Percentiles rank a stretch among this genome's conserved stretches.
Conservation (phyloP, 768 basidiomycete genomes). For the Trametes cubensis region DNA sequence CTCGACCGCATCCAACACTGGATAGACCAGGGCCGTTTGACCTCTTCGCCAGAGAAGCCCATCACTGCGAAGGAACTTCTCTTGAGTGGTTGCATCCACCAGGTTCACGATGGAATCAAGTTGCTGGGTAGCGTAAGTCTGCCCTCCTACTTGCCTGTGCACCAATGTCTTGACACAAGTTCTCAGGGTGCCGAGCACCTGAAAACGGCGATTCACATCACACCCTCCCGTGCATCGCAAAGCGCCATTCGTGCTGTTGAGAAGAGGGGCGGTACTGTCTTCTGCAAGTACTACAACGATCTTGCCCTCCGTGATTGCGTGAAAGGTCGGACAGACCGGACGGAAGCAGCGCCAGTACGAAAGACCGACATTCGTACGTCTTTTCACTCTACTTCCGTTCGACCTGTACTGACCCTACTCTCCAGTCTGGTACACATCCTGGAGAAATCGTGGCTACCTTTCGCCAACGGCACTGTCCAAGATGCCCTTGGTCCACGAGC, state of each 20-base stretch:
- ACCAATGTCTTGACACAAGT: neutral
- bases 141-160: slow-evolving; percentile 24
- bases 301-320: slow-evolving; percentile 81
- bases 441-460: slow-evolving; percentile 76
- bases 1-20: slow-evolving; percentile 88
- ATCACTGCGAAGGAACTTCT: slow-evolving; percentile 88
- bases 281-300: slow-evolving; percentile 90
- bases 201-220: slow-evolving; percentile 74
- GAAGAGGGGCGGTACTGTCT: slow-evolving; percentile 75
- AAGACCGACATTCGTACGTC: slow-evolving; percentile 42
- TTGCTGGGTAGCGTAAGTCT: slow-evolving; percentile 73
- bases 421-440: slow-evolving; percentile 77
- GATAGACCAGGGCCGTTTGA: slow-evolving; percentile 83
- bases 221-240: slow-evolving; percentile 83
- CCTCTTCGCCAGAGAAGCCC: slow-evolving; percentile 74
- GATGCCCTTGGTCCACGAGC: slow-evolving; percentile 67
- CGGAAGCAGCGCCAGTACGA: slow-evolving; percentile 80
- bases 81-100: slow-evolving; percentile 86
- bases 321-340: slow-evolving; percentile 69
- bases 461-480: slow-evolving; percentile 58
- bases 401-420: neutral
- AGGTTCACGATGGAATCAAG: slow-evolving; percentile 90
- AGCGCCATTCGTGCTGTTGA: slow-evolving; percentile 87
- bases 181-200: slow-evolving; percentile 66
- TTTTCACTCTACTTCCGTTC: slow-evolving; percentile 6